Evolutionary conservation across 2,329 filamentous ascomycete species (phyloP).

Genomic region (Colletotrichum truncatum): DNA sequence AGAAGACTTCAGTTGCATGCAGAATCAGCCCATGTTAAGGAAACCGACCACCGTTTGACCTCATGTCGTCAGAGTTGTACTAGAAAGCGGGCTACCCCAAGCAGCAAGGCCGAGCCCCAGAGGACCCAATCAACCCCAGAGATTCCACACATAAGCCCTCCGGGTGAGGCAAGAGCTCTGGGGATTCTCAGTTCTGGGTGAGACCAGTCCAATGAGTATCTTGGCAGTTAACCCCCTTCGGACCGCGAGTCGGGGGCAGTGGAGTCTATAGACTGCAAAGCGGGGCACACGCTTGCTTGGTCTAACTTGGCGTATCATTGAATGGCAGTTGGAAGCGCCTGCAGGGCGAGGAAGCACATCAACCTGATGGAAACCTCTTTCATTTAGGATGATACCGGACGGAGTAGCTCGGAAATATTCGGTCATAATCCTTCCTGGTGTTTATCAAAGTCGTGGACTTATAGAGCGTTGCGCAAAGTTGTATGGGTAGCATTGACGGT

Average conservation of each 20-base stretch:
- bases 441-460: too few relatives aligned
- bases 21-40: background rate
- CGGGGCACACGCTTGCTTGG: background rate
- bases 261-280: background rate
- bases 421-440: too few relatives aligned
- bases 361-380: too few relatives aligned
- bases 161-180: too few relatives aligned
- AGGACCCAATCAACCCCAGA: constrained; percentile 9
- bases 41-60: background rate
- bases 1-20: too few relatives aligned
- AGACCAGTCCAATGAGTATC: too few relatives aligned
- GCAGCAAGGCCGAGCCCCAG: background rate
- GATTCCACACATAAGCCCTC: background rate
- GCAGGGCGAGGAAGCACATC: too few relatives aligned
- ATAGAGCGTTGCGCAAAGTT: too few relatives aligned
- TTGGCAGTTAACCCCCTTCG: background rate
- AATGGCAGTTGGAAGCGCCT: constrained; percentile 13
- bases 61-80: constrained; percentile 15
- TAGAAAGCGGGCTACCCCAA: background rate
- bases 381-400: too few relatives aligned
- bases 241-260: background rate
- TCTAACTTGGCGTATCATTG: background rate
- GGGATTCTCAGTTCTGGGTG: too few relatives aligned
- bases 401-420: too few relatives aligned
- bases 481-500: too few relatives aligned